Conservation (phyloP, 2,329 filamentous ascomycete species). For the Beauveria brongniartii region DNA sequence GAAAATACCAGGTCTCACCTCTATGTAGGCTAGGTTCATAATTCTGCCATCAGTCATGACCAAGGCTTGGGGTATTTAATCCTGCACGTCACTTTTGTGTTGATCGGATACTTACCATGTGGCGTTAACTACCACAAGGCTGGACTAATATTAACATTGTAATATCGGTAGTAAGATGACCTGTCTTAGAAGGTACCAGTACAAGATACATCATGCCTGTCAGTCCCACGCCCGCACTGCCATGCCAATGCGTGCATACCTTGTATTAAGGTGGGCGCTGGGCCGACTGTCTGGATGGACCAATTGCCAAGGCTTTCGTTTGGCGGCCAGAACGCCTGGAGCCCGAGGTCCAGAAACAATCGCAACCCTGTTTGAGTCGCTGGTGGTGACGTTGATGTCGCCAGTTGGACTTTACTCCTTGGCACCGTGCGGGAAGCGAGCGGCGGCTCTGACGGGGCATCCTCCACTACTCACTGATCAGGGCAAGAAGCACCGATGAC, state of each 20-base stretch:
- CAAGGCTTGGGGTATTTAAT: too few species aligned
- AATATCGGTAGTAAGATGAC: neutral
- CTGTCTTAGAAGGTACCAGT: too few species aligned
- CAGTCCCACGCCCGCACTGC: neutral
- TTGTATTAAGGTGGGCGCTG: neutral
- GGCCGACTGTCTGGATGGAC: neutral
- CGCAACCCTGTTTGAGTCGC: neutral
- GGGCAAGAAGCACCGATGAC: too few species aligned
- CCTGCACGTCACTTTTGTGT: neutral
- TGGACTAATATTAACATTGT: neutral
- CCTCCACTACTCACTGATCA: too few species aligned
- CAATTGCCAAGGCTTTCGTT: neutral
- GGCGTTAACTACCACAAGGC: neutral
- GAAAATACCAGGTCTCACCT: too few species aligned
- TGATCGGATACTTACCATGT: neutral
- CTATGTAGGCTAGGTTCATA: too few species aligned
- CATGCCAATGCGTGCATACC: neutral
- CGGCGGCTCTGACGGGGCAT: too few species aligned
- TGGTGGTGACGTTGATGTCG: too few species aligned
- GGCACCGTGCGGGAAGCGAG: too few species aligned
- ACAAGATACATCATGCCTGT: neutral
- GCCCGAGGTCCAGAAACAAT: neutral
- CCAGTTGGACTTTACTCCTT: too few species aligned
- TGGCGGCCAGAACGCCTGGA: too few species aligned
- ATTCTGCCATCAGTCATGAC: too few species aligned